Percentiles rank a stretch among this genome's conserved stretches.
These are phyloP conservation scores for Citrus trifoliata DNA, from an alignment of 345 rosid genomes.

Conservation along the genomic window DNA sequence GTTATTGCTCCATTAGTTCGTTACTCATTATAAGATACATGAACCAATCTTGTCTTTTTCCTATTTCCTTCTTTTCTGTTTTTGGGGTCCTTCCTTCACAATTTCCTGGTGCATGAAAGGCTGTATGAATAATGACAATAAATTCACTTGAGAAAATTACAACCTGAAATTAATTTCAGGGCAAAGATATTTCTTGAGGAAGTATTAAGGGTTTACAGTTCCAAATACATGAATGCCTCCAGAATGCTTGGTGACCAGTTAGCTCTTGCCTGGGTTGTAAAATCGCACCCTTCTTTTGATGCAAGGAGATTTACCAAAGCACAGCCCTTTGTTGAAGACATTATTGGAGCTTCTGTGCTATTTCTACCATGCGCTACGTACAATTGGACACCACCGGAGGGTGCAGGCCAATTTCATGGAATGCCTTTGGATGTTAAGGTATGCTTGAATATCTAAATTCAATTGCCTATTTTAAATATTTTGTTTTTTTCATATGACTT, in stretches of 20 bases:
- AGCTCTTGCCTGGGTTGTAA: slow-evolving; percentile 75
- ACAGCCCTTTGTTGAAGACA: slow-evolving; percentile 52
- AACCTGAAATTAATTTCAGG: slow-evolving; percentile 38
- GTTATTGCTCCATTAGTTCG: too few relatives aligned
- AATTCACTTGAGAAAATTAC: not conserved
- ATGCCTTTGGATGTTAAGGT: slow-evolving; percentile 96
- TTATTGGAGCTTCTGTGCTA: slow-evolving; percentile 59
- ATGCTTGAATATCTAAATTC: slow-evolving; percentile 7
- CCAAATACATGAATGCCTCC: slow-evolving; percentile 74
- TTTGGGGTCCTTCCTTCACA: not conserved
- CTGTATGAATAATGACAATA: not conserved
- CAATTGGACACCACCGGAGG: slow-evolving; percentile 99
- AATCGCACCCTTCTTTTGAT: slow-evolving; percentile 61
- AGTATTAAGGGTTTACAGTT: slow-evolving; percentile 63
- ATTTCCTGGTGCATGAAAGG: not conserved
- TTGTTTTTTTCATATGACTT: not conserved
- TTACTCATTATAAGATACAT: not conserved
- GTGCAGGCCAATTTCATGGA: slow-evolving; percentile 98
- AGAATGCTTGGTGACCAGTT: slow-evolving; percentile 95
- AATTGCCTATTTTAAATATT: not conserved
- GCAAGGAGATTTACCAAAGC: slow-evolving; percentile 61
- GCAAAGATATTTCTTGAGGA: slow-evolving; percentile 64
- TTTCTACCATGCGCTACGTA: slow-evolving; percentile 76
- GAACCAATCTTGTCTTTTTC: not conserved
- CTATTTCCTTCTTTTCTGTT: not conserved